phyloP scores from a whole-genome alignment of 1,139 yeast species.

The Yamadazyma sp. region DNA sequence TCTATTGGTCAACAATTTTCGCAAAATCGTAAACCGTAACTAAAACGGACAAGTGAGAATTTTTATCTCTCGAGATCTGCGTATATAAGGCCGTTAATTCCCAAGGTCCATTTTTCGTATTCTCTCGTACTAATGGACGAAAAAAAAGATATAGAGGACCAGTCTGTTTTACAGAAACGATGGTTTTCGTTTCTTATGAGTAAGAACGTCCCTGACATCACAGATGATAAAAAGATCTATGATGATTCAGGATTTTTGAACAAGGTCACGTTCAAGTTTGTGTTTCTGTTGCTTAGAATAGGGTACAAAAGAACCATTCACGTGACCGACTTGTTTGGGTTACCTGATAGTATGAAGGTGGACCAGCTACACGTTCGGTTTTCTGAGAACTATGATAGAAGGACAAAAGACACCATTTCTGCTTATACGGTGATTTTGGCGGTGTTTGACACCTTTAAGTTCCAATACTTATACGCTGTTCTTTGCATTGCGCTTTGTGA shows the following conservation, averaged over 20 bases:
- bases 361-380: slow-evolving; percentile 39
- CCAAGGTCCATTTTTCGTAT: neutral
- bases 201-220: slow-evolving; percentile 49
- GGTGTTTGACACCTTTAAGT: slow-evolving; percentile 29
- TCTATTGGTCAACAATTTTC: too few species aligned
- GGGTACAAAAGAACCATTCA: slow-evolving; percentile 71
- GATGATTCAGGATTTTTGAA: slow-evolving; percentile 29
- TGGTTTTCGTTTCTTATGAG: slow-evolving; percentile 16
- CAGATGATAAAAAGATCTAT: slow-evolving; percentile 49
- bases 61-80: neutral
- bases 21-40: too few species aligned
- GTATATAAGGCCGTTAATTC: neutral
- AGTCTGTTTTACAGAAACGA: slow-evolving; percentile 18
- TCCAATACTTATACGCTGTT: slow-evolving; percentile 26
- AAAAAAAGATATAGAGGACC: slow-evolving; percentile 7
- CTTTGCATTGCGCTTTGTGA: slow-evolving; percentile 23
- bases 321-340: slow-evolving; percentile 58
- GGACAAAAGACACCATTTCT: slow-evolving; percentile 31
- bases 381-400: slow-evolving; percentile 31
- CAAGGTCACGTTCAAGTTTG: slow-evolving; percentile 55
- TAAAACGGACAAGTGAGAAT: too few species aligned
- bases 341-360: slow-evolving; percentile 57
- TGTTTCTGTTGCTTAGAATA: slow-evolving; percentile 52
- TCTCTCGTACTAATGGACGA: slow-evolving; percentile 2
- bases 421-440: slow-evolving; percentile 17